Conservation (phyloP, 208 protist species). For the Crithidia brevicula region DNA sequence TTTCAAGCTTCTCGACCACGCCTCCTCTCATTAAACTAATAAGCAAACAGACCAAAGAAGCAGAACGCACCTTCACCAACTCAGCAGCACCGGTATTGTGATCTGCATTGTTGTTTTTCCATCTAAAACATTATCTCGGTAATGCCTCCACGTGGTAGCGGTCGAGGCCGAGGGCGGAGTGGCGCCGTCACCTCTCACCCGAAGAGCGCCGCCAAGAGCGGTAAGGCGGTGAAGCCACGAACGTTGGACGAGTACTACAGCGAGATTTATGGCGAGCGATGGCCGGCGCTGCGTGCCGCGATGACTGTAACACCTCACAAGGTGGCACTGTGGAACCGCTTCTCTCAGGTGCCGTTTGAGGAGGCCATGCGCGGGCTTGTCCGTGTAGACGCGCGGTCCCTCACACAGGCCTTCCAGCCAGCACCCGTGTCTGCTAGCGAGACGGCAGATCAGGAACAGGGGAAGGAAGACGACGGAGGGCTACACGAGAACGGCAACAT, state of each 20-base stretch:
- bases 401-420: constrained; percentile 53
- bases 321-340: constrained; percentile 84
- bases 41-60: too few species aligned
- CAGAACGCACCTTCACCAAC: too few species aligned
- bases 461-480: background rate
- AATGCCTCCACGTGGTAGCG: constrained; percentile 22
- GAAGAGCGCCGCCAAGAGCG: constrained; percentile 9
- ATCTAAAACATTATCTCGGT: too few species aligned
- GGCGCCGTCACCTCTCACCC: constrained; percentile 9
- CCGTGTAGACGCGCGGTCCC: constrained; percentile 48
- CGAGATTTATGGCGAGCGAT: constrained; percentile 73
- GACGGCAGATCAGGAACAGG: background rate
- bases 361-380: constrained; percentile 54
- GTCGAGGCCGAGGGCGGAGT: constrained; percentile 11
- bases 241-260: constrained; percentile 79
- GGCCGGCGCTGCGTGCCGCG: constrained; percentile 58
- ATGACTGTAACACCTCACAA: constrained; percentile 52
- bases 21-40: too few species aligned
- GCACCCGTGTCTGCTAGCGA: background rate
- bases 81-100: too few species aligned
- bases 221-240: constrained; percentile 6
- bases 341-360: constrained; percentile 72
- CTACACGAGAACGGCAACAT: constrained; percentile 22
- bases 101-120: too few species aligned
- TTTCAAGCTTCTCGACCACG: too few species aligned